phyloP scores from a whole-genome alignment of 331 rosid species.

The Acacia concinna region DNA sequence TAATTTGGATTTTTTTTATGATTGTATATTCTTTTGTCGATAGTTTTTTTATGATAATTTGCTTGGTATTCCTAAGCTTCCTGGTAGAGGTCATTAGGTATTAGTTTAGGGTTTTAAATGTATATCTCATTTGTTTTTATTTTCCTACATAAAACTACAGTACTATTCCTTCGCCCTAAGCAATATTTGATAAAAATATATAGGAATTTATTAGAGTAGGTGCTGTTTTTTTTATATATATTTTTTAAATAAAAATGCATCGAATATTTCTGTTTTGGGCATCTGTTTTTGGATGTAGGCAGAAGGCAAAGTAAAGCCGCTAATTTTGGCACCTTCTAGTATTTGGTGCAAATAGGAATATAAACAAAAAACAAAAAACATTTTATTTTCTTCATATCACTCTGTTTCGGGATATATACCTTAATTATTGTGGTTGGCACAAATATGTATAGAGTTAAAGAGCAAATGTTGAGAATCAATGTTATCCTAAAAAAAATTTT shows the following conservation, averaged over 20 bases:
- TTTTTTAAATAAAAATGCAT: too few species aligned
- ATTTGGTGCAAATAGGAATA: neutral
- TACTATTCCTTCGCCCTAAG: neutral
- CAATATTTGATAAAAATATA: neutral
- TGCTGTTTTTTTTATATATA: conserved; percentile 18
- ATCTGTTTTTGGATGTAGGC: neutral
- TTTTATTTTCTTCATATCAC: neutral
- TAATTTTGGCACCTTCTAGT: neutral
- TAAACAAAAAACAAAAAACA: neutral
- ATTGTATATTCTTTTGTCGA: neutral
- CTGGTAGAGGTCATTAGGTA: neutral
- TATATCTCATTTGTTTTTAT: neutral
- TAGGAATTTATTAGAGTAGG: conserved; percentile 29
- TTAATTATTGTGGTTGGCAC: neutral
- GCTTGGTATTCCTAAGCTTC: neutral
- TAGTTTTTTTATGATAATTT: neutral
- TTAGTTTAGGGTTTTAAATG: neutral
- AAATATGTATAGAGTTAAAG: too few species aligned
- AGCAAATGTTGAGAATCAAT: too few species aligned
- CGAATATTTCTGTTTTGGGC: neutral
- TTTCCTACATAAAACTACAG: neutral
- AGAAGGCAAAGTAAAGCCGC: neutral
- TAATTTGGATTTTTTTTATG: neutral
- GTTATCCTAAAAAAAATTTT: too few species aligned
- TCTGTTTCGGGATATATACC: neutral